Evolutionary conservation across 1,284 basidiomycete species (phyloP), one percentile per base, ranked within the genome.

Genomic region (Omphalotus olearius): DNA sequence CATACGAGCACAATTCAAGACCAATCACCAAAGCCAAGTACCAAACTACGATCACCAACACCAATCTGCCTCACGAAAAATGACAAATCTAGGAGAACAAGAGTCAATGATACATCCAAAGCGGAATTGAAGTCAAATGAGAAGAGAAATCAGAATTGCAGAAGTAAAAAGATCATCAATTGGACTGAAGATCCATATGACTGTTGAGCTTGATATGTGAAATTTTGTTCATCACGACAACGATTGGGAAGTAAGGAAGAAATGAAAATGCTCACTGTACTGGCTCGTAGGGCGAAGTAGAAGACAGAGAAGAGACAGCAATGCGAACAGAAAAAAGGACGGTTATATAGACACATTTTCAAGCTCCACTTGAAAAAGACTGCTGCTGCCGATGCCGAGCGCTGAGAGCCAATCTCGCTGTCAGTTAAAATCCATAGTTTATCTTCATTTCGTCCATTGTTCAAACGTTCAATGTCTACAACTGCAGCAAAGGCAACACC

Each of bases 121-220:
- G 50, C 25, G 50, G 39, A 56, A 35, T 53, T 53, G 50, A 46
- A 50, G 51, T 54, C 53, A 17, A 36, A 48, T 57, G 50, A 57
- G 56, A 55, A 52, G 54, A 57, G 55, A 50, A n/a, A 52, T 82
- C 80, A 82, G 80, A 70, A 82, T 79, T 82, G 79, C 79, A 82
- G 79, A 82, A 79, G 75, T 75, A 35, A 61, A 56, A 43, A 59
- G 62, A 33, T 82, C 79, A 79, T 74, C 80, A 81, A 63, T 53
- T 71, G 71, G 70, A 69, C 61, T 40, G 10, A 59, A 46, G 45
- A 65, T 69, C 72, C 73, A 75, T 82, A 72, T 74, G 80, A 82
- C 79, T 82, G 80, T 82, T 83, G 79, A 83, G 80, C 78, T 82
- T 82, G 80, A 80, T 70, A 77, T 82, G 77, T 82, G 79, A 80